Conservation (phyloP, 2,329 filamentous ascomycete genomes). For the Aureobasidium leucospermi region DNA sequence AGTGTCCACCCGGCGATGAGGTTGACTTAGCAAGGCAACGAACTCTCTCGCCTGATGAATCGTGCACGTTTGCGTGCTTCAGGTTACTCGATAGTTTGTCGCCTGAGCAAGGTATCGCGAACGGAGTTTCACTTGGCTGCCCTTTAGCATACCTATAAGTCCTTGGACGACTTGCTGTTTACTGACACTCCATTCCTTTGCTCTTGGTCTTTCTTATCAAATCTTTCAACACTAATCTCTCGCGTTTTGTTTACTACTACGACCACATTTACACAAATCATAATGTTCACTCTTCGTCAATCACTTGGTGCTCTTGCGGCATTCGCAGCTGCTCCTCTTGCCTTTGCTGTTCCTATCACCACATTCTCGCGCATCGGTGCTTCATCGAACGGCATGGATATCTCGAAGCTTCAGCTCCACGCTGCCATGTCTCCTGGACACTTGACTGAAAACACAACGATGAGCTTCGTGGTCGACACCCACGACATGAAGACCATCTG, state of each 20-base stretch:
- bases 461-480: conserved; percentile 13
- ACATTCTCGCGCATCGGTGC: neutral
- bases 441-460: conserved; percentile 7
- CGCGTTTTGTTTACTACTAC: neutral
- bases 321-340: conserved; percentile 5
- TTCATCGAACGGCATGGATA: neutral
- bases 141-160: neutral
- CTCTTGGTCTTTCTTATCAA: neutral
- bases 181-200: neutral
- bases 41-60: neutral
- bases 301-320: neutral
- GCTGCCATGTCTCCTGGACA: neutral
- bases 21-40: neutral
- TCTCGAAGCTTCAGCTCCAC: conserved; percentile 1
- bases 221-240: neutral
- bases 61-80: conserved; percentile 5
- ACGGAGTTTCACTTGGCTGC: conserved; percentile 9
- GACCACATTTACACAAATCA: neutral
- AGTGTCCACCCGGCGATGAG: neutral
- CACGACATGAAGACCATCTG: neutral
- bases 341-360: neutral
- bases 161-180: neutral
- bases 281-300: conserved; percentile 7
- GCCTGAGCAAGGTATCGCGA: neutral
- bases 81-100: neutral